Percentiles rank a stretch among this genome's conserved stretches.
Conservation (phyloP, 345 rosid species). For the Anastatica hierochuntica region DNA sequence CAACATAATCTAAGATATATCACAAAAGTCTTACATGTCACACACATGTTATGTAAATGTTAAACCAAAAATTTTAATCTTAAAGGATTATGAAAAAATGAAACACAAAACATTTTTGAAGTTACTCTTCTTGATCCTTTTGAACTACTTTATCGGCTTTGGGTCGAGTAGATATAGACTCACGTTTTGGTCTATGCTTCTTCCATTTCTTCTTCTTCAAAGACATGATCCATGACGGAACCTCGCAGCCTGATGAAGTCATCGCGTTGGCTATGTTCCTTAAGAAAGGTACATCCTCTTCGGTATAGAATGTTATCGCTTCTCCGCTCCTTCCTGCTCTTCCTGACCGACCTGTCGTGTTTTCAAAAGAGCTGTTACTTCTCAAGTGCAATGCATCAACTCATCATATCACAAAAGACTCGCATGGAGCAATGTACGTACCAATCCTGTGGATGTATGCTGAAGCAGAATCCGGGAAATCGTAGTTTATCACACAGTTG, state of each 20-base stretch:
- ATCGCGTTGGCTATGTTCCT: conserved; percentile 81
- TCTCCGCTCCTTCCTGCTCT: conserved; percentile 92
- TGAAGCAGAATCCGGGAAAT: conserved; percentile 83
- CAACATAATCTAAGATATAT: too few relatives aligned
- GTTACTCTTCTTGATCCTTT: conserved; percentile 7
- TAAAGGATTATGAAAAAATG: too few relatives aligned
- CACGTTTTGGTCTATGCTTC: conserved; percentile 73
- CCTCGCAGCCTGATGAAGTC: conserved; percentile 83
- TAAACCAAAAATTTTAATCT: too few relatives aligned
- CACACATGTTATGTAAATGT: too few relatives aligned
- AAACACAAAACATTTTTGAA: not conserved
- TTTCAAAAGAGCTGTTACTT: not conserved
- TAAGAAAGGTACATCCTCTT: conserved; percentile 62
- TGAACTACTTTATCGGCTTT: conserved; percentile 33
- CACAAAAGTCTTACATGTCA: too few relatives aligned
- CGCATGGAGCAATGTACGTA: conserved; percentile 29
- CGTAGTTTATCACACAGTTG: conserved; percentile 83
- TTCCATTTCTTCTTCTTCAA: conserved; percentile 66
- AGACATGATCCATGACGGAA: conserved; percentile 74
- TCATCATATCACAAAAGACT: not conserved
- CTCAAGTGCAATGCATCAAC: not conserved
- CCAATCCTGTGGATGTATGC: conserved; percentile 96
- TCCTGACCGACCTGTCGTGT: conserved; percentile 63
- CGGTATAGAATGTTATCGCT: conserved; percentile 75
- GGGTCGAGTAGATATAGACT: conserved; percentile 58